A percentile compares a stretch with the other conserved stretches of the same genome.
These are phyloP conservation scores for Prunella vulgaris DNA, from an alignment of 257 asterid species.

Conservation along the genomic window DNA sequence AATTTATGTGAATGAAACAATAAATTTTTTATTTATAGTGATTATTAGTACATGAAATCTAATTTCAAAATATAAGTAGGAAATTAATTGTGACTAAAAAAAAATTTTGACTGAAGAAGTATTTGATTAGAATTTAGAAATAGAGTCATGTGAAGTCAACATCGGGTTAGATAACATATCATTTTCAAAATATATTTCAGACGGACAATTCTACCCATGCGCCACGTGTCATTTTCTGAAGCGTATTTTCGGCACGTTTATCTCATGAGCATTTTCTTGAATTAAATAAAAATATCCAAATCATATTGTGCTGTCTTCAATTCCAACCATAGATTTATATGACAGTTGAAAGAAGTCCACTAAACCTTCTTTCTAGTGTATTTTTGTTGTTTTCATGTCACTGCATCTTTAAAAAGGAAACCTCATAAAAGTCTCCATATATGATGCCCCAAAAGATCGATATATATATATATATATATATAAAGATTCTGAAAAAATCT, in stretches of 20 bases:
- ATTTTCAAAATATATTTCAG: background rate
- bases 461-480: no score
- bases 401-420: background rate
- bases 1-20: no score
- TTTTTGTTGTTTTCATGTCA: background rate
- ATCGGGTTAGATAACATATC: background rate
- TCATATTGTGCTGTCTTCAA: background rate
- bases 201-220: no score
- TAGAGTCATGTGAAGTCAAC: background rate
- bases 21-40: no score
- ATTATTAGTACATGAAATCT: no score
- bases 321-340: slow-evolving; percentile 10
- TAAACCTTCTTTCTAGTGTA: background rate
- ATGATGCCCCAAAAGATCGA: no score
- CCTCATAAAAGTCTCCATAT: background rate
- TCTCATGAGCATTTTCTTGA: background rate
- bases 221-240: background rate
- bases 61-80: no score
- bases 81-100: no score
- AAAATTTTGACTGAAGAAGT: no score
- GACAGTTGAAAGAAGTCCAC: background rate
- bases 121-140: no score
- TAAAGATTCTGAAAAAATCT: background rate
- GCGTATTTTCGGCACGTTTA: slow-evolving; percentile 11
- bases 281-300: background rate